These are phyloP conservation scores for Meira nashicola DNA, from an alignment of 1,284 basidiomycete genomes.

Conservation along the genomic window DNA sequence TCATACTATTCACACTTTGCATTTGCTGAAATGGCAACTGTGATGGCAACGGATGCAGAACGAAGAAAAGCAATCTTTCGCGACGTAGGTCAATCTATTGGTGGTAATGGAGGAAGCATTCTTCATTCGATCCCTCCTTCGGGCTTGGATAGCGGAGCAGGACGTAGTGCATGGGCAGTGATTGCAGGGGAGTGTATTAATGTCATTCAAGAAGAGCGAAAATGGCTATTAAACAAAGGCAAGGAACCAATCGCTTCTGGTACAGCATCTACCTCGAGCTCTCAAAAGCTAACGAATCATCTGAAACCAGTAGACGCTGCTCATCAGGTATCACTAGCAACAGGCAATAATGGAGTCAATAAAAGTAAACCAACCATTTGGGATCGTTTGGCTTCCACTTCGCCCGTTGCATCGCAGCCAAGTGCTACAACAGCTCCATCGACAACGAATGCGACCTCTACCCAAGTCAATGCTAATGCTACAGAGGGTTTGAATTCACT, in stretches of 20 bases:
- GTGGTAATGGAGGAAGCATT: neutral
- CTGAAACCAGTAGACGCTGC: conserved; percentile 4
- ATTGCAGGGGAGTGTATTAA: conserved; percentile 10
- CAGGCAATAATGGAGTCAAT: neutral
- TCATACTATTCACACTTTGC: conserved; percentile 13
- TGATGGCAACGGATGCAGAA: neutral
- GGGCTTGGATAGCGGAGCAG: neutral
- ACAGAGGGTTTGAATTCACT: conserved; percentile 1
- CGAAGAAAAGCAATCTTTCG: conserved; percentile 10
- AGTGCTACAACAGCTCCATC: neutral
- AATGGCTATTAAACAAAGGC: neutral
- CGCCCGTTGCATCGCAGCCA: neutral
- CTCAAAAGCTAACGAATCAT: neutral
- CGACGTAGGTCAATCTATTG: conserved; percentile 11
- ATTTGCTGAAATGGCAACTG: conserved; percentile 13
- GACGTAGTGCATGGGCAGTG: conserved; percentile 6
- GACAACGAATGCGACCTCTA: neutral
- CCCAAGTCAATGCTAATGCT: neutral
- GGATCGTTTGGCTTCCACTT: conserved; percentile 4
- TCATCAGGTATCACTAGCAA: neutral
- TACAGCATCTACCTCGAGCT: neutral
- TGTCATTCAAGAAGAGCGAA: conserved; percentile 4
- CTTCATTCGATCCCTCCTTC: neutral
- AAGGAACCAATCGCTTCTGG: neutral
- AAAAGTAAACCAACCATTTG: conserved; percentile 1